phyloP scores from a whole-genome alignment of 2,329 filamentous ascomycete species.

The Corynespora cassiicola region DNA sequence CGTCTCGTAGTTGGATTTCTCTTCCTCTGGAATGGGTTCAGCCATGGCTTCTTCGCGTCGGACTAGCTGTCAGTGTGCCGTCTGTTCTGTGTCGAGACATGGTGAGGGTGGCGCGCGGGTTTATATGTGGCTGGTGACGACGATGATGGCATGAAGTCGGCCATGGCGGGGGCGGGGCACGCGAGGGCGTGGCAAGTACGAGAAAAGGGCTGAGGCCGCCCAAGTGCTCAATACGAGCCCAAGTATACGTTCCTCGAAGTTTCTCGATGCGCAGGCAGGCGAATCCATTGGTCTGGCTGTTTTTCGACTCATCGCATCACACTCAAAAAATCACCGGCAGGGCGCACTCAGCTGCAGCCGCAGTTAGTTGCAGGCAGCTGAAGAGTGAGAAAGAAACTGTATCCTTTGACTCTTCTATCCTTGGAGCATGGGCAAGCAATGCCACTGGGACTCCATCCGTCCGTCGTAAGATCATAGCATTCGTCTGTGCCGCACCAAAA shows the following conservation, averaged over 20 bases:
- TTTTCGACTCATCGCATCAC: too few species aligned
- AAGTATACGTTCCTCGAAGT: too few species aligned
- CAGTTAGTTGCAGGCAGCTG: too few species aligned
- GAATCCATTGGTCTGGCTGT: too few species aligned
- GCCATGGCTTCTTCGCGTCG: conserved; percentile 27
- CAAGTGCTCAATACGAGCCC: too few species aligned
- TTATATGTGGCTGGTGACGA: conserved; percentile 20
- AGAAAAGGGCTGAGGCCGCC: conserved; percentile 1
- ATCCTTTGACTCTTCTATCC: too few species aligned
- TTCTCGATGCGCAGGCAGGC: too few species aligned
- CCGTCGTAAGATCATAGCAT: conserved; percentile 12
- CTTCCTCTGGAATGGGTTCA: conserved; percentile 41
- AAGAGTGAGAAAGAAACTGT: too few species aligned
- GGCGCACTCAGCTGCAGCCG: too few species aligned
- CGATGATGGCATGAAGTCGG: conserved; percentile 24
- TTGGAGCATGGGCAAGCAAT: too few species aligned
- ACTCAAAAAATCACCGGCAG: too few species aligned
- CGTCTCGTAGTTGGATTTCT: conserved; percentile 65
- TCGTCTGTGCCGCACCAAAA: conserved; percentile 5
- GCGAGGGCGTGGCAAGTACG: neutral
- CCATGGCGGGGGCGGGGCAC: conserved; percentile 13
- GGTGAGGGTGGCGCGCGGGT: conserved; percentile 3
- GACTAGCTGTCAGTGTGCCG: conserved; percentile 1
- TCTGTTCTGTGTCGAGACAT: conserved; percentile 14
- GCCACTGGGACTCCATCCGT: too few species aligned